Conservation (phyloP, 495 filamentous ascomycete species). For the Pseudotulostoma volvatum region DNA sequence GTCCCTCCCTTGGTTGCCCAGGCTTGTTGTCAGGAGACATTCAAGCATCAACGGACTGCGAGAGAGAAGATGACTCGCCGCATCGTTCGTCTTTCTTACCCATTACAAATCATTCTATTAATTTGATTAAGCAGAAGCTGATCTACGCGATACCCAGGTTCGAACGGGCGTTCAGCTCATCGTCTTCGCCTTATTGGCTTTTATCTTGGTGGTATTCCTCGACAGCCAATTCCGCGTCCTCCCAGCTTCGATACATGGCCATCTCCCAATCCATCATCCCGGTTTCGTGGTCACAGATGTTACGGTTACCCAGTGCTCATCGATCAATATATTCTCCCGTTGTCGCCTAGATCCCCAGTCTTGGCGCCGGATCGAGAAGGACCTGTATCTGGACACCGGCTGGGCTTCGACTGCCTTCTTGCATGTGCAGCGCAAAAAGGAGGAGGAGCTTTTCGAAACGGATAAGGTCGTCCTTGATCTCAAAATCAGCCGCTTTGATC, state of each 20-base stretch:
- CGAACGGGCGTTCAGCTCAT: constrained; percentile 72
- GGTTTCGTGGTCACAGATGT: constrained; percentile 81
- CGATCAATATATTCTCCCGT: constrained; percentile 54
- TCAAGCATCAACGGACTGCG: no score
- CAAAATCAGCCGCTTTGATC: constrained; percentile 61
- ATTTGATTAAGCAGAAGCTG: no score
- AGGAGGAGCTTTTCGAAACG: constrained; percentile 57
- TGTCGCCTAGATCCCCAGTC: constrained; percentile 60
- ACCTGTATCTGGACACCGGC: constrained; percentile 61
- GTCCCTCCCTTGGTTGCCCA: no score
- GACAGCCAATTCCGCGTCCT: constrained; percentile 71
- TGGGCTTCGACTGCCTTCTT: constrained; percentile 70
- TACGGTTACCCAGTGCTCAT: constrained; percentile 61
- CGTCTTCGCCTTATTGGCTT: constrained; percentile 45
- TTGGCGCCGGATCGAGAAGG: constrained; percentile 85
- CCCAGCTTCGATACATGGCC: constrained; percentile 63
- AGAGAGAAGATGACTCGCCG: constrained; percentile 34
- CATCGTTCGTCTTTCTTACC: constrained; percentile 23
- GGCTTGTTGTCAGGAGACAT: no score
- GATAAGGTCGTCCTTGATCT: constrained; percentile 79
- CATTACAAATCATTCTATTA: no score
- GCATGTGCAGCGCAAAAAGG: constrained; percentile 70
- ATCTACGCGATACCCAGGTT: constrained; percentile 31
- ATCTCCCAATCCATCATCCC: constrained; percentile 65
- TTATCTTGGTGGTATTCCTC: constrained; percentile 57